phyloP scores from a whole-genome alignment of 2,329 filamentous ascomycete species.

The Colletotrichum sp. region DNA sequence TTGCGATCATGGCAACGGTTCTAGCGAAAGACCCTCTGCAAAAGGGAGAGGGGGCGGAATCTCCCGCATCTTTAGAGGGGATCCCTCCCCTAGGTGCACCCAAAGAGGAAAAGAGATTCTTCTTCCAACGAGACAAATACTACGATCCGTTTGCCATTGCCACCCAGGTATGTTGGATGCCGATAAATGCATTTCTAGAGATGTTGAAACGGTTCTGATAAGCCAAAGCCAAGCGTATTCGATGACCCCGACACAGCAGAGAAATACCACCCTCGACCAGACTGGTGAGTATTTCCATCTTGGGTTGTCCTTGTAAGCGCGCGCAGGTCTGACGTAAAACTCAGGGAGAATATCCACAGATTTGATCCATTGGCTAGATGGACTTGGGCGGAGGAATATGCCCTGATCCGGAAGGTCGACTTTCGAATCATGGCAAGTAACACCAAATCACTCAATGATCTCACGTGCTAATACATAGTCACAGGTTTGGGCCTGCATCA shows the following conservation, averaged over 20 bases:
- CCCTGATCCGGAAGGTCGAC: slow-evolving; percentile 44
- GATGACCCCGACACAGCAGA: slow-evolving; percentile 40
- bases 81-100: slow-evolving; percentile 29
- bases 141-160: slow-evolving; percentile 37
- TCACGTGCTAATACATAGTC: slow-evolving; percentile 39
- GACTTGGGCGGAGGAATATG: slow-evolving; percentile 45
- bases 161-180: slow-evolving; percentile 27
- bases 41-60: neutral
- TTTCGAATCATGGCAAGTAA: slow-evolving; percentile 49
- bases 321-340: neutral
- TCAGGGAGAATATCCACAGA: slow-evolving; percentile 47
- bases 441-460: slow-evolving; percentile 39
- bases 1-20: slow-evolving; percentile 15
- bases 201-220: neutral
- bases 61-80: slow-evolving; percentile 22
- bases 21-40: slow-evolving; percentile 9
- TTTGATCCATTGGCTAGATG: slow-evolving; percentile 51
- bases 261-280: slow-evolving; percentile 36
- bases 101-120: slow-evolving; percentile 32
- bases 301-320: neutral
- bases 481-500: slow-evolving; percentile 48
- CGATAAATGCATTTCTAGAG: neutral
- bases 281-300: slow-evolving; percentile 20
- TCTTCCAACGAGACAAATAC: slow-evolving; percentile 34
- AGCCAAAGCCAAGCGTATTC: slow-evolving; percentile 38